These are phyloP conservation scores for Lactarius sp. DNA, from an alignment of 768 basidiomycete genomes.

Conservation along the genomic window DNA sequence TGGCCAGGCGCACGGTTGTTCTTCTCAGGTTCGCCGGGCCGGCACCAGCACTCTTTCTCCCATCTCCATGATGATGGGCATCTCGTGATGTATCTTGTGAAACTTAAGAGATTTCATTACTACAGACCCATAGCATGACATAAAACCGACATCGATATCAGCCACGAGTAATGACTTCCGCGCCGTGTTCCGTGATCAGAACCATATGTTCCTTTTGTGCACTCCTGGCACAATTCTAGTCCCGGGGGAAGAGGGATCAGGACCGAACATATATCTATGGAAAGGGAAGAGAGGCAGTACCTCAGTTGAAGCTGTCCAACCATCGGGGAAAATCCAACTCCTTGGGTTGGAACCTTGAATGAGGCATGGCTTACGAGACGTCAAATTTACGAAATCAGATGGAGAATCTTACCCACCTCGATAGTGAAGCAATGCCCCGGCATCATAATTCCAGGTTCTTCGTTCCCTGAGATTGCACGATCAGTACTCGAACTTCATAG, in stretches of 20 bases:
- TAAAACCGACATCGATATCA: background rate
- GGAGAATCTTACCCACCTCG: conserved; percentile 48
- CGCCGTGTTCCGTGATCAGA: conserved; percentile 71
- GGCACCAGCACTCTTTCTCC: too few species aligned
- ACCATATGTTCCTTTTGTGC: conserved; percentile 90
- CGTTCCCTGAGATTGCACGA: conserved; percentile 52
- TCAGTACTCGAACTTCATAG: conserved; percentile 1
- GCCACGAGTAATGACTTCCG: conserved; percentile 64
- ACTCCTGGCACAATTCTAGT: conserved; percentile 70
- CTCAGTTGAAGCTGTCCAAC: conserved; percentile 90
- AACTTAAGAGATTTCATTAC: background rate
- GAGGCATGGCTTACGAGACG: conserved; percentile 53
- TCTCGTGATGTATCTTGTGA: too few species aligned
- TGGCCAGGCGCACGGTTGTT: background rate
- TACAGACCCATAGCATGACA: background rate
- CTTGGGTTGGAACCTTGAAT: conserved; percentile 67
- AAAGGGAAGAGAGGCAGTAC: conserved; percentile 36
- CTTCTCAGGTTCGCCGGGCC: too few species aligned
- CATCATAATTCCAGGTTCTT: conserved; percentile 75
- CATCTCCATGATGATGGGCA: too few species aligned
- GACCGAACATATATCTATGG: background rate
- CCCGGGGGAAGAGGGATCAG: background rate
- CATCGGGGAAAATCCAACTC: conserved; percentile 82
- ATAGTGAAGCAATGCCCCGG: conserved; percentile 92
- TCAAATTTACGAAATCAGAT: conserved; percentile 2